Evolutionary conservation across 2,329 filamentous ascomycete species (phyloP).

Genomic region (Microthyrium microscopicum): DNA sequence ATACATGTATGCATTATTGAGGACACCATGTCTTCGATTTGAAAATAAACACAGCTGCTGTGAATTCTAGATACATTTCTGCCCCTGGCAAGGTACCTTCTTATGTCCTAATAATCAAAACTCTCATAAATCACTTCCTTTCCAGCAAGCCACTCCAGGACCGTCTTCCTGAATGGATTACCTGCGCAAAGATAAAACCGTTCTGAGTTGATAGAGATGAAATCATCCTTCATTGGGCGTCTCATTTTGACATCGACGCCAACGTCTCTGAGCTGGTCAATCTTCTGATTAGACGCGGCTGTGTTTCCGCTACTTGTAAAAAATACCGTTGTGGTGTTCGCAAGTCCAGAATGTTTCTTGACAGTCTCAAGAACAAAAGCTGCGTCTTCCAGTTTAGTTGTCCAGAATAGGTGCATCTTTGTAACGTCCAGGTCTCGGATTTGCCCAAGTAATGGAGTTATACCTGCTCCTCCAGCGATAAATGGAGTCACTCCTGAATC

Average conservation of each 20-base stretch:
- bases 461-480: conserved; percentile 64
- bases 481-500: conserved; percentile 36
- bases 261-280: conserved; percentile 24
- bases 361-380: conserved; percentile 45
- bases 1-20: no score
- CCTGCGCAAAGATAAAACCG: conserved; percentile 46
- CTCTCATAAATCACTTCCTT: conserved; percentile 33
- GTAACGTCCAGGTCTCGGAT: conserved; percentile 33
- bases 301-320: conserved; percentile 34
- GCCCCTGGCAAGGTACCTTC: no score
- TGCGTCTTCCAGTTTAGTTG: conserved; percentile 43
- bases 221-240: conserved; percentile 31
- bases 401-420: conserved; percentile 50
- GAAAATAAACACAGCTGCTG: no score
- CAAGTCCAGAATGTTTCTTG: conserved; percentile 33
- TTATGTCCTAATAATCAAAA: conserved; percentile 33
- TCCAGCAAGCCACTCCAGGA: conserved; percentile 32
- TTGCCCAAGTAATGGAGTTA: conserved; percentile 65
- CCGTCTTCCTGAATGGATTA: conserved; percentile 28
- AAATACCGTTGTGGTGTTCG: conserved; percentile 40
- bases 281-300: conserved; percentile 14
- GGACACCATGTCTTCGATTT: no score
- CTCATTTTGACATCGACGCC: conserved; percentile 24
- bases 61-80: no score
- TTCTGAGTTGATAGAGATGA: conserved; percentile 19